Base-by-base conservation (phyloP, 1,284 basidiomycete species). In the Bjerkandera adusta region DNA sequence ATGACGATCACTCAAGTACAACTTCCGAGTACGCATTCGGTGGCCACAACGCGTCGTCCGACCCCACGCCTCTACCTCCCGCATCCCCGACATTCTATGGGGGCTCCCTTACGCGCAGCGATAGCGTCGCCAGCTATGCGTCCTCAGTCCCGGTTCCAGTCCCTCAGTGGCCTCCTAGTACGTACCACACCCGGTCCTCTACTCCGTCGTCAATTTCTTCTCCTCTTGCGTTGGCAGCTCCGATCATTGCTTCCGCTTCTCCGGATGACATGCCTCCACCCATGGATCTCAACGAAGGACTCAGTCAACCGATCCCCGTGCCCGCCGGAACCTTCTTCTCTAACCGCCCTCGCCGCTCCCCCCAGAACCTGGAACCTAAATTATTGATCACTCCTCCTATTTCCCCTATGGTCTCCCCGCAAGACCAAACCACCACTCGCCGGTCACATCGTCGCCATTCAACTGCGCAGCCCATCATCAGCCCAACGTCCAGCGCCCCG, bases 201-300 rank as follows among this genome's bases (percentile, higher is more conserved):
- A 91, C 88, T 0, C 89, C 88, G 11, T 90, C 88, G 2, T 91
- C 89, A 10, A 77, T 90, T 42, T 89, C 89, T 24, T 91, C 89
- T 16, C 88, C 89, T 49, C 72, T 91, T 32, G 89, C 88, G 24
- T 71, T 88, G 29, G 89, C 88, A 8, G 85, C 80, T 33, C 89
- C 88, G 7, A 91, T 91, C 53, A 75, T 88, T 35, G 87, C 88
- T 4, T 72, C 83, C n/a, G 67, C 72, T 11, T 73, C 75, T 4
- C 68, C 71, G 0, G 79, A 83, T 27, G 77, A 79, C 36, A 66
- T 68, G 8, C 77, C 77, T 42, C 83, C 83, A 7, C 73, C 71
- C 35, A 83, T 85, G 72, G 75, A 77, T 50, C 69, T 83, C 39
- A 79, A 85, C 55, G 81, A 85, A 35, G 62, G 55, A 53, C 49